These are phyloP conservation scores for Nicotiana sylvestris DNA, from an alignment of 257 asterid species.

Conservation along the genomic window DNA sequence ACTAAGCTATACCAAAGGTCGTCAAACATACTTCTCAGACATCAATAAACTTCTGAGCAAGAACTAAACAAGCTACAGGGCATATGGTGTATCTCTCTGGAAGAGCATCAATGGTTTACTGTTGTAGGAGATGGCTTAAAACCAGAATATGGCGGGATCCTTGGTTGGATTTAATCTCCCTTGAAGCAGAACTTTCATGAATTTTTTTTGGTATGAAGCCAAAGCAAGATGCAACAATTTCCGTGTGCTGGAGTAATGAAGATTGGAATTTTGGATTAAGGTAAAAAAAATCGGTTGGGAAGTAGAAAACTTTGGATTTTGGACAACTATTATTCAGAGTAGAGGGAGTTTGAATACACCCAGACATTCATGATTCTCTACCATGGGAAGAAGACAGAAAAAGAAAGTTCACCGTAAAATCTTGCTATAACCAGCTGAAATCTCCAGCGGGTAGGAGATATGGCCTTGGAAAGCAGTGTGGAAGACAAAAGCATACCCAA, in stretches of 20 bases:
- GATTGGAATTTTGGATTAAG: background rate
- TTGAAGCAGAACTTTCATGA: background rate
- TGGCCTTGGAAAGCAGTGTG: background rate
- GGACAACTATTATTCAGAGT: background rate
- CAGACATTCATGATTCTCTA: slow-evolving; percentile 3
- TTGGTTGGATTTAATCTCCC: background rate
- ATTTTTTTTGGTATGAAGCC: background rate
- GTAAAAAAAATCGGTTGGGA: background rate
- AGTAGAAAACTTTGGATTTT: background rate
- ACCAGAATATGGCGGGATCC: background rate
- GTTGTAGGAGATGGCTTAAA: slow-evolving; percentile 6
- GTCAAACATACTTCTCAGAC: background rate
- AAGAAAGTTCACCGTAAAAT: background rate
- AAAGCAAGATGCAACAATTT: slow-evolving; percentile 2
- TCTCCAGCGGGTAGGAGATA: background rate
- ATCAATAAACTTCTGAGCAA: background rate
- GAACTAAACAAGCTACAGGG: background rate
- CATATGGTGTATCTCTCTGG: background rate
- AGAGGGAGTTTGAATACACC: background rate
- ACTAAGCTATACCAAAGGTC: slow-evolving; percentile 1
- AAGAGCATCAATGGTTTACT: background rate
- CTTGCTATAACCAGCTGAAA: background rate
- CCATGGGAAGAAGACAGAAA: background rate
- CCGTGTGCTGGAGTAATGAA: background rate
- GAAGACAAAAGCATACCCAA: background rate